Evolutionary conservation across 345 rosid genomes (phyloP).

Genomic region (Eucalyptus regnans): DNA sequence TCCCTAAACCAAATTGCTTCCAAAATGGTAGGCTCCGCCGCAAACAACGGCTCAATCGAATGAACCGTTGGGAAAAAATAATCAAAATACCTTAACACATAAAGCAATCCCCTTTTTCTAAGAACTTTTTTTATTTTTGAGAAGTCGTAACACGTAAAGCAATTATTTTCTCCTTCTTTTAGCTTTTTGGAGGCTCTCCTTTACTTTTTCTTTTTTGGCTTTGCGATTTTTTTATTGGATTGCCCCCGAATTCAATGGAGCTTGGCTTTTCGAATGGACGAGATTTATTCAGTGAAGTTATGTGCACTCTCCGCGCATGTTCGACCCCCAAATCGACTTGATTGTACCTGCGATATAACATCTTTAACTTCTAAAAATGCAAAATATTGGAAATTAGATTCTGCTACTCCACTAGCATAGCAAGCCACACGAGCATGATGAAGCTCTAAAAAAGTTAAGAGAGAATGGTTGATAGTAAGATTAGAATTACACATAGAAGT

Average conservation of each 20-base stretch:
- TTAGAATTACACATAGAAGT: neutral
- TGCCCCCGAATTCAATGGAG: neutral
- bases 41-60: neutral
- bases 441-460: neutral
- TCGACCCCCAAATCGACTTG: neutral
- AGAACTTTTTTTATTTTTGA: fast-evolving
- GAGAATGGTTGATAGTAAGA: too few relatives aligned
- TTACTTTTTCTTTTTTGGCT: neutral
- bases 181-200: neutral
- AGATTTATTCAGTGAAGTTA: neutral
- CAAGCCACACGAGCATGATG: neutral
- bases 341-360: neutral
- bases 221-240: neutral
- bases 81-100: neutral
- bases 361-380: neutral
- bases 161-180: neutral
- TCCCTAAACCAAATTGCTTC: neutral
- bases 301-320: neutral
- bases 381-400: neutral
- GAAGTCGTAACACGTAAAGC: neutral
- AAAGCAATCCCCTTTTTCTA: neutral
- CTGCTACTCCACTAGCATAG: neutral
- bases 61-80: neutral
- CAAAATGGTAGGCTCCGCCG: neutral
- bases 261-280: neutral